phyloP scores from a whole-genome alignment of 1,139 yeast species.

The Yamadazyma diddensiae region DNA sequence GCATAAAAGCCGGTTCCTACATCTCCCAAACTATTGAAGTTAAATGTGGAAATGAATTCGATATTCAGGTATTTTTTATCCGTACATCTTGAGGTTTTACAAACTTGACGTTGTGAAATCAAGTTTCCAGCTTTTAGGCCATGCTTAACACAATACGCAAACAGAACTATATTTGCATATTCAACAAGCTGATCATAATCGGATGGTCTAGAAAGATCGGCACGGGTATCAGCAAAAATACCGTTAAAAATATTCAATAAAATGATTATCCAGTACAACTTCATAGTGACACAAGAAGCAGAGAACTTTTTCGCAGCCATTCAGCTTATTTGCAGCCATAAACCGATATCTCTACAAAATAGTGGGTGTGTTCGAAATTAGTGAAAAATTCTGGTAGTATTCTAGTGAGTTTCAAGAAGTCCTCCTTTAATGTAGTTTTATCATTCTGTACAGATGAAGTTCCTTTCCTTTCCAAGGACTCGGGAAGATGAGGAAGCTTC shows the following conservation, averaged over 20 bases:
- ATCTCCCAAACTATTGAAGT: constrained; percentile 39
- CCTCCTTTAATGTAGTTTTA: neutral
- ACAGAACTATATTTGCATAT: constrained; percentile 34
- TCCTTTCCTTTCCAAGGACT: constrained; percentile 27
- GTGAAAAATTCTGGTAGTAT: constrained; percentile 20
- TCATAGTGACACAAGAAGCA: no score
- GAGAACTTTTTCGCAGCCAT: constrained; percentile 1
- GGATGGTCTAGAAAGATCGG: no score
- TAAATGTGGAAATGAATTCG: constrained; percentile 32
- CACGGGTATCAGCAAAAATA: no score
- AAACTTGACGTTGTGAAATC: constrained; percentile 18
- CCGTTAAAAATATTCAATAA: no score
- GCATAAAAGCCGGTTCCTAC: constrained; percentile 55
- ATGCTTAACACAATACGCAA: constrained; percentile 36
- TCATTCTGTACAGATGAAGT: neutral
- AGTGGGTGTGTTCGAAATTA: constrained; percentile 33
- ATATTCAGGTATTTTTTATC: constrained; percentile 20
- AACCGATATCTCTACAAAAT: constrained; percentile 32
- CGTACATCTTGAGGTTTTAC: constrained; percentile 22
- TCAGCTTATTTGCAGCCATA: constrained; percentile 14
- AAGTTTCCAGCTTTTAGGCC: constrained; percentile 28
- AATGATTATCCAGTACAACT: no score
- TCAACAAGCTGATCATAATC: constrained; percentile 31
- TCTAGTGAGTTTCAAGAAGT: neutral
- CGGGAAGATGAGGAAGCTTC: constrained; percentile 43